Conservation (phyloP, 768 basidiomycete species). For the Obba rivulosa region DNA sequence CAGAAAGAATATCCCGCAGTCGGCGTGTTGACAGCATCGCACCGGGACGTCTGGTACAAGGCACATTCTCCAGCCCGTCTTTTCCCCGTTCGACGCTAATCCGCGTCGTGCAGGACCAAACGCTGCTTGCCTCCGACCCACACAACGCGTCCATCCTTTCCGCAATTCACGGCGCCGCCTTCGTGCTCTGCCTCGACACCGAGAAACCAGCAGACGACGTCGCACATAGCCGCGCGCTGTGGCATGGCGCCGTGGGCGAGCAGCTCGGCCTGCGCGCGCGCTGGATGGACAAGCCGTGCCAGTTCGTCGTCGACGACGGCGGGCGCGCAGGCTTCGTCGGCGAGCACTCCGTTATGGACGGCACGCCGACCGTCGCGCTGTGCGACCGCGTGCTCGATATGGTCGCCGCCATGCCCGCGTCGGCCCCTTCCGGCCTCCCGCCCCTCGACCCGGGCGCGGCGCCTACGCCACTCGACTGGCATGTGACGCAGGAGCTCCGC, state of each 20-base stretch:
- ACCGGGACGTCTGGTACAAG: conserved; percentile 88
- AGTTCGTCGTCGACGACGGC: conserved; percentile 85
- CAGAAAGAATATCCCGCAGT: conserved; percentile 61
- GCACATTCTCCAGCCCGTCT: conserved; percentile 32
- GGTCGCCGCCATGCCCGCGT: conserved; percentile 41
- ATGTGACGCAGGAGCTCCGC: conserved; percentile 41
- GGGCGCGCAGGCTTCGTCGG: conserved; percentile 83
- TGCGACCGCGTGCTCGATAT: conserved; percentile 64
- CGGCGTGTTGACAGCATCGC: conserved; percentile 72
- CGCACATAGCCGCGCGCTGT: conserved; percentile 64
- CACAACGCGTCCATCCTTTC: conserved; percentile 62
- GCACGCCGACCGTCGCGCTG: conserved; percentile 72
- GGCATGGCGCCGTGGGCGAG: conserved; percentile 64
- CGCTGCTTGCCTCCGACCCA: conserved; percentile 49
- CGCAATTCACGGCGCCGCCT: conserved; percentile 80
- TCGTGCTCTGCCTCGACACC: conserved; percentile 74
- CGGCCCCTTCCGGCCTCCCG: conserved; percentile 12
- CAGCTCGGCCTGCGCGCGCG: conserved; percentile 59
- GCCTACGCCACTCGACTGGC: conserved; percentile 39
- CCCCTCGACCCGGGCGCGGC: conserved; percentile 5
- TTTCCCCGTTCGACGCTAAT: neutral
- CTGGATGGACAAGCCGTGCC: conserved; percentile 87
- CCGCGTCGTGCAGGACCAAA: conserved; percentile 48
- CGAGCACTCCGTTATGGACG: conserved; percentile 91
- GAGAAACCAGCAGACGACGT: conserved; percentile 47